These are phyloP conservation scores for Fusarium sp. DNA, from an alignment of 2,329 filamentous ascomycete species.

Conservation along the genomic window DNA sequence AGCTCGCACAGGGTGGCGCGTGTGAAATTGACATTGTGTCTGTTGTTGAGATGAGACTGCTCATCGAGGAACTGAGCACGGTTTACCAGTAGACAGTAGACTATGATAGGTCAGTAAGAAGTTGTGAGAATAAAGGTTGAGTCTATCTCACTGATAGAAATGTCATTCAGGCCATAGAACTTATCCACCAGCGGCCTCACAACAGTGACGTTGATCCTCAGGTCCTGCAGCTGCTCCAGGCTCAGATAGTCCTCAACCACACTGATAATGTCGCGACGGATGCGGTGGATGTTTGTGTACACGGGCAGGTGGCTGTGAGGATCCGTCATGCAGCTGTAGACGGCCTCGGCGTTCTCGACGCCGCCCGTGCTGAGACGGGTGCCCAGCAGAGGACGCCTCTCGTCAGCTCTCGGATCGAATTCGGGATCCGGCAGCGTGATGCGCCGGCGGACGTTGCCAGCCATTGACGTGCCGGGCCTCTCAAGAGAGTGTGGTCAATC, in stretches of 20 bases:
- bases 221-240: conserved; percentile 81
- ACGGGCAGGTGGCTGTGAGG: conserved; percentile 75
- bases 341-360: conserved; percentile 48
- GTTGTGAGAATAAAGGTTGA: not conserved
- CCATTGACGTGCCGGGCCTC: conserved; percentile 36
- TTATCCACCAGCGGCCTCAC: conserved; percentile 87
- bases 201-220: conserved; percentile 84
- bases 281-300: conserved; percentile 82
- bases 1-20: conserved; percentile 84
- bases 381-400: conserved; percentile 52
- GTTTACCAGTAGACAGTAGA: conserved; percentile 88
- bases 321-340: conserved; percentile 68
- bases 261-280: conserved; percentile 72
- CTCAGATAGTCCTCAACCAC: conserved; percentile 74
- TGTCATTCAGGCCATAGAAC: conserved; percentile 82
- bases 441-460: conserved; percentile 43
- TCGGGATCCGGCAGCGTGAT: conserved; percentile 47
- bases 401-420: conserved; percentile 41
- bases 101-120: conserved; percentile 53
- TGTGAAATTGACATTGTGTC: conserved; percentile 84
- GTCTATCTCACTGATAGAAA: conserved; percentile 73
- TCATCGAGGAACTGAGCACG: conserved; percentile 83
- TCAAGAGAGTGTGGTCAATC: not conserved
- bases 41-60: conserved; percentile 79
- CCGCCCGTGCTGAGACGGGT: conserved; percentile 48